Percentiles rank a stretch among this genome's conserved stretches.
Evolutionary conservation across 2,329 filamentous ascomycete genomes (phyloP).

Genomic region (Talaromyces atroroseus): DNA sequence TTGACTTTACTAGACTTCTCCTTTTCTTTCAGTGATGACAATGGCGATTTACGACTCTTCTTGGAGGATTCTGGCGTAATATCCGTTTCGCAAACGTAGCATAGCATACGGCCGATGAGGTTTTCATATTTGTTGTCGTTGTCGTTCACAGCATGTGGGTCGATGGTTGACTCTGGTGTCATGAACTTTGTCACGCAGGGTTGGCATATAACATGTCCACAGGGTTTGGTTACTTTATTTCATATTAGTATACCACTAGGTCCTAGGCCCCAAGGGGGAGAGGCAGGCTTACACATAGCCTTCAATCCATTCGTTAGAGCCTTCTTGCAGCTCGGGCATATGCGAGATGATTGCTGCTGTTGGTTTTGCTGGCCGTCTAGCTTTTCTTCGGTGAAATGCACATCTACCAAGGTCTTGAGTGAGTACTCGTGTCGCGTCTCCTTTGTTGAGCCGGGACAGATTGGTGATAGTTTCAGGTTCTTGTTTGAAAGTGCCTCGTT

Average conservation of each 20-base stretch:
- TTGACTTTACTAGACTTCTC: slow-evolving; percentile 49
- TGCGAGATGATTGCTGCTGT: slow-evolving; percentile 35
- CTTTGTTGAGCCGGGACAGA: slow-evolving; percentile 69
- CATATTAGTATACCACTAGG: not conserved
- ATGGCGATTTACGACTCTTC: slow-evolving; percentile 14
- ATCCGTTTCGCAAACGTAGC: slow-evolving; percentile 82
- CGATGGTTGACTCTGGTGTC: slow-evolving; percentile 49
- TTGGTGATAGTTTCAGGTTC: slow-evolving; percentile 60
- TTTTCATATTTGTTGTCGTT: slow-evolving; percentile 27
- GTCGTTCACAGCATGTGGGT: slow-evolving; percentile 52
- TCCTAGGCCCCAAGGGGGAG: not conserved
- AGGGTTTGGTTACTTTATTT: slow-evolving; percentile 66
- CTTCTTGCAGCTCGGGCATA: slow-evolving; percentile 85
- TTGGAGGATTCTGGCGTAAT: slow-evolving; percentile 47
- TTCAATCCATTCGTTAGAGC: slow-evolving; percentile 73
- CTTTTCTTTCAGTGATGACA: slow-evolving; percentile 23
- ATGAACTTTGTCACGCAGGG: slow-evolving; percentile 82
- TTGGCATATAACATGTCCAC: slow-evolving; percentile 86
- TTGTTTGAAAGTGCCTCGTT: slow-evolving; percentile 51
- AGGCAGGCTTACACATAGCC: slow-evolving; percentile 54
- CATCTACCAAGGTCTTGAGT: slow-evolving; percentile 68
- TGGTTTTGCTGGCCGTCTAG: slow-evolving; percentile 31
- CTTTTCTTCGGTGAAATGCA: slow-evolving; percentile 71
- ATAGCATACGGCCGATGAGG: slow-evolving; percentile 49
- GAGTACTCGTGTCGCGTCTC: slow-evolving; percentile 67